Base-by-base conservation (phyloP, 2,329 filamentous ascomycete genomes). In the Trichophyton verrucosum region DNA sequence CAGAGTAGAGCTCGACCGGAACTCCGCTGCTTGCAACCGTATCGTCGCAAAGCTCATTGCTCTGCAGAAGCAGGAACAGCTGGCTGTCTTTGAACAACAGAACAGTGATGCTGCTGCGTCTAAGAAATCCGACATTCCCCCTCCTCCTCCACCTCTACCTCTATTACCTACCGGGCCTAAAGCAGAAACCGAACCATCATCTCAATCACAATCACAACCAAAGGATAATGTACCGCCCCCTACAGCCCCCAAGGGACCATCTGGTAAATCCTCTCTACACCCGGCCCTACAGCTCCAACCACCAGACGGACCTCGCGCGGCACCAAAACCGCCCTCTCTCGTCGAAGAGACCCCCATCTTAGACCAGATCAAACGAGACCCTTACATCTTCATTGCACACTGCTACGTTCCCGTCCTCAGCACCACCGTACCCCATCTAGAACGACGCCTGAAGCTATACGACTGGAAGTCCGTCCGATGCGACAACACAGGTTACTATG, bases 341-440 rank as follows among this genome's bases (percentile, higher is more conserved):
- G 77, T 89, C 30, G 88, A 91, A 70, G 77, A 81, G 38, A 82
- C 84, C 58, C 83, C 82, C 2, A 80, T 95, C 49, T 76, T 87
- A 22, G 77, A 81, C 38, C 85, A 86, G 65, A 83, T 96, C 58
- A 85, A 86, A 69, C 82, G 85, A 58, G 86, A 89, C 62, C 94
- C 94, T 0, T 96, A 96, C 71, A 86, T 97, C 42, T 96, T 95
- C 70, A 87, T 99, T 61, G 81, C 89, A n/a, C 84, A 89, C 66
- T 83, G 86, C 62, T 91, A 87, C 66, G 92, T 99, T 1, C 94
- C 94, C 1, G 88, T 95, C 11, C 83, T 96, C 69, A 81, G 82
- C 36, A 87, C 89, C 24, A 97, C 92, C 0, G 83, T 96, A 61
- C 85, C 87, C 3, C 94, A 99, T 75, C 82, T 99, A 76, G 89